Conservation (phyloP, 139 green algal species). For the Chlorella ohadii region DNA sequence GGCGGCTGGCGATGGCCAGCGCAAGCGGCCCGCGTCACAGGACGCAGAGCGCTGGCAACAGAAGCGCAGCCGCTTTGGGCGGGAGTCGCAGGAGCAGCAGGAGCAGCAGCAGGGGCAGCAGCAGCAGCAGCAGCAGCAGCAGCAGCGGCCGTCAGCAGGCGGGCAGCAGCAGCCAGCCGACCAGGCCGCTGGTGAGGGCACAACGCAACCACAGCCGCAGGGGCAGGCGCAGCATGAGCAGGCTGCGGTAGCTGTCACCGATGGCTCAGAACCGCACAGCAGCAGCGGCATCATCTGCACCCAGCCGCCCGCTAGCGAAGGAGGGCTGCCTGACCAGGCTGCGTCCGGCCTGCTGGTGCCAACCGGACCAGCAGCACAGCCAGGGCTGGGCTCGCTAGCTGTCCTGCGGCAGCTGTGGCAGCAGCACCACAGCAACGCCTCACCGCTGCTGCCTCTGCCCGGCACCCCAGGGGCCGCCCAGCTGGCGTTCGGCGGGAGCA, state of each 20-base stretch:
- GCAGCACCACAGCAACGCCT: constrained; percentile 11
- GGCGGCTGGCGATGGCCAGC: neutral
- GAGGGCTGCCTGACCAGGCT: neutral
- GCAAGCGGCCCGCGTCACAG: constrained; percentile 6
- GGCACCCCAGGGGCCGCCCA: neutral
- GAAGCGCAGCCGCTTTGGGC: constrained; percentile 14
- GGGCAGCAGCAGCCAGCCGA: neutral
- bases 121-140: constrained; percentile 16
- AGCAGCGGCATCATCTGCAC: constrained; percentile 32
- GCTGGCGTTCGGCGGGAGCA: neutral
- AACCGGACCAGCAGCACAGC: neutral
- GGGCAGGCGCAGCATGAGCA: neutral
- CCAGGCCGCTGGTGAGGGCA: neutral
- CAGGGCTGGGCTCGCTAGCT: neutral
- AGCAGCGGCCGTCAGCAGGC: neutral
- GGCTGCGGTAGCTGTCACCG: too few relatives aligned
- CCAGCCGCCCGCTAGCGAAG: neutral
- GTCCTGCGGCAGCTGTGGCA: constrained; percentile 15
- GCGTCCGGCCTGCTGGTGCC: neutral
- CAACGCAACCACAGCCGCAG: neutral
- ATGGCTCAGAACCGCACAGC: neutral
- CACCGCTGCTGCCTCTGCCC: constrained; percentile 8
- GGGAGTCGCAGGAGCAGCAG: constrained; percentile 19
- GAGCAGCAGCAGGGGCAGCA: neutral
- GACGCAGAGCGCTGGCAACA: neutral